Evolutionary conservation across 2,329 filamentous ascomycete genomes (phyloP).

Genomic region (Hypoxylon sp.): DNA sequence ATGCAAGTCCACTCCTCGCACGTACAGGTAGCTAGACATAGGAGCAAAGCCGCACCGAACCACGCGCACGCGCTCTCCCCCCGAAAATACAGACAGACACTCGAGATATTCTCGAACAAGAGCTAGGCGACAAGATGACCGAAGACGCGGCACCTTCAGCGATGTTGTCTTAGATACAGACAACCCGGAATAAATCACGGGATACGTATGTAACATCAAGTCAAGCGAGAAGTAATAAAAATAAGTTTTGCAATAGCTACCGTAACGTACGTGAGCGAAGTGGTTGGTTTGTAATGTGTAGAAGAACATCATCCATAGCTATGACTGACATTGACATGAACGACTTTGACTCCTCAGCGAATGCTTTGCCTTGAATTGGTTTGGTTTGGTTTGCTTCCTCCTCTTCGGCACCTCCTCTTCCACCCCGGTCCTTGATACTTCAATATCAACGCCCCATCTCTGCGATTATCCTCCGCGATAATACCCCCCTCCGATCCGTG

Average conservation of each 20-base stretch:
- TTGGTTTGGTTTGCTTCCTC: constrained; percentile 1
- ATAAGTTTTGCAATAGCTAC: constrained; percentile 8
- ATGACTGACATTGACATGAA: constrained; percentile 28
- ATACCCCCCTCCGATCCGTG: constrained; percentile 6
- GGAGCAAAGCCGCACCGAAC: not conserved
- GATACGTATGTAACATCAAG: not conserved
- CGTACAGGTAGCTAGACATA: not conserved
- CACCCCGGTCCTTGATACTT: not conserved
- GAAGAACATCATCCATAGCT: constrained; percentile 33
- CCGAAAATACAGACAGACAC: not conserved
- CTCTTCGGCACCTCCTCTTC: not conserved
- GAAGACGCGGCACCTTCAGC: not conserved
- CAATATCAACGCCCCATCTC: not conserved
- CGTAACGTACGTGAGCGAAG: constrained; percentile 14
- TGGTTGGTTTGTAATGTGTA: constrained; percentile 11
- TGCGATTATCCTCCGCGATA: not conserved
- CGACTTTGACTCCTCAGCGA: constrained; percentile 37
- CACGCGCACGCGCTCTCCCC: not conserved
- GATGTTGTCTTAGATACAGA: not conserved
- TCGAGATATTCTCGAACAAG: not conserved
- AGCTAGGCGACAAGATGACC: not conserved
- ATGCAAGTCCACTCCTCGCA: not conserved
- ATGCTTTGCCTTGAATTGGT: constrained; percentile 28
- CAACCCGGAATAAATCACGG: not conserved
- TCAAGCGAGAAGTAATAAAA: not conserved